Percentiles rank a stretch among this genome's conserved stretches.
Conservation (phyloP, 192 early-diverging fungal genomes). For the Backusella circina region DNA sequence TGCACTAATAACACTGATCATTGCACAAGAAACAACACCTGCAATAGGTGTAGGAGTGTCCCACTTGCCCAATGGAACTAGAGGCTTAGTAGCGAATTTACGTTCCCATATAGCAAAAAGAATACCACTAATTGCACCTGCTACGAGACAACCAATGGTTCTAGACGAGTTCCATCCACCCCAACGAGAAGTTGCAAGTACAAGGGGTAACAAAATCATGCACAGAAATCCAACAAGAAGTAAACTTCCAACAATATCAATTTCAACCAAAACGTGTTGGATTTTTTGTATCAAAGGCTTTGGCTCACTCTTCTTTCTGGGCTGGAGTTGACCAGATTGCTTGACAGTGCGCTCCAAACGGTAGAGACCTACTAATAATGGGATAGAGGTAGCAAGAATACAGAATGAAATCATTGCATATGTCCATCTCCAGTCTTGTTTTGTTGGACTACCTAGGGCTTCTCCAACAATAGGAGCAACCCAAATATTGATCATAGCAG, state of each 20-base stretch:
- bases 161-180: slow-evolving; percentile 13
- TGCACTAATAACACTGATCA: slow-evolving; percentile 10
- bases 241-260: slow-evolving; percentile 11
- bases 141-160: slow-evolving; percentile 20
- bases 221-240: slow-evolving; percentile 11
- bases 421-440: slow-evolving; percentile 19
- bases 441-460: slow-evolving; percentile 2
- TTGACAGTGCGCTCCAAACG: background rate
- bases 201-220: slow-evolving; percentile 23
- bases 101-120: slow-evolving; percentile 19
- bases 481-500: slow-evolving; percentile 18
- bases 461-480: slow-evolving; percentile 20
- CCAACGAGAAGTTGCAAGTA: slow-evolving; percentile 13
- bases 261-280: background rate
- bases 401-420: slow-evolving; percentile 21
- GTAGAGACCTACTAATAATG: slow-evolving; percentile 3
- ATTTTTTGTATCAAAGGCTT: slow-evolving; percentile 5
- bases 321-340: background rate
- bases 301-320: background rate
- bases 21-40: slow-evolving; percentile 5
- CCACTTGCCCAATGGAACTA: slow-evolving; percentile 9
- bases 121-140: background rate
- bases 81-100: background rate
- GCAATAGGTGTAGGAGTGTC: slow-evolving; percentile 9
- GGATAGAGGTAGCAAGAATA: slow-evolving; percentile 3